Evolutionary conservation across 306 rosid species (phyloP).

Genomic region (Dryas alaskensis): DNA sequence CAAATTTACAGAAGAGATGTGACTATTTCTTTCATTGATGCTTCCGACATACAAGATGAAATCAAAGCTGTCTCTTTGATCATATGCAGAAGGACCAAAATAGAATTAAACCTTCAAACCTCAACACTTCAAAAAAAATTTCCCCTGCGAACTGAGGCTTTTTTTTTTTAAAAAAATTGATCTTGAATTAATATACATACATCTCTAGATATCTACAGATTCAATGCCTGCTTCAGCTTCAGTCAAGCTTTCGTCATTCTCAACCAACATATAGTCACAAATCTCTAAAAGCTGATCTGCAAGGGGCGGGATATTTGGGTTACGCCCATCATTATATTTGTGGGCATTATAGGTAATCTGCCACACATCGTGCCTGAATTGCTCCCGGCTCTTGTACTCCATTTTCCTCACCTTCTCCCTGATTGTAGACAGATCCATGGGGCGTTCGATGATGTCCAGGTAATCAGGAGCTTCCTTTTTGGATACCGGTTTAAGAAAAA

Average conservation of each 20-base stretch:
- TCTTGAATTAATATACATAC: constrained; percentile 15
- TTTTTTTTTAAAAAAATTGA: background rate
- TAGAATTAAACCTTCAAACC: background rate
- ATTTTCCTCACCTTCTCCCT: constrained; percentile 78
- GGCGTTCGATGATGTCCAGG: constrained; percentile 66
- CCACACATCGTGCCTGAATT: constrained; percentile 79
- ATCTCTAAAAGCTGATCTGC: constrained; percentile 86
- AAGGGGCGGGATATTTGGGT: constrained; percentile 90
- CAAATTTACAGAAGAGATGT: constrained; percentile 9
- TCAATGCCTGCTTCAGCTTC: constrained; percentile 94
- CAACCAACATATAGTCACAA: constrained; percentile 76
- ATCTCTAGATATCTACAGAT: constrained; percentile 37
- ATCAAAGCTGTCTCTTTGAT: background rate
- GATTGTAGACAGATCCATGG: constrained; percentile 88
- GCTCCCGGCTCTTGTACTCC: constrained; percentile 91
- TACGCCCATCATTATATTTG: constrained; percentile 71
- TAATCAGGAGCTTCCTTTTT: constrained; percentile 95
- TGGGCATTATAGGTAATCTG: constrained; percentile 88
- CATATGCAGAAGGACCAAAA: background rate
- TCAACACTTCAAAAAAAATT: background rate
- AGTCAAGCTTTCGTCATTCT: constrained; percentile 72
- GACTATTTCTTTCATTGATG: background rate
- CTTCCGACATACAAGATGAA: background rate
- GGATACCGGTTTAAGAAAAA: constrained; percentile 83
- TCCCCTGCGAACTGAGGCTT: background rate